phyloP scores from a whole-genome alignment of 129 eudicot genomes.

The Chrysanthemum seticuspe region DNA sequence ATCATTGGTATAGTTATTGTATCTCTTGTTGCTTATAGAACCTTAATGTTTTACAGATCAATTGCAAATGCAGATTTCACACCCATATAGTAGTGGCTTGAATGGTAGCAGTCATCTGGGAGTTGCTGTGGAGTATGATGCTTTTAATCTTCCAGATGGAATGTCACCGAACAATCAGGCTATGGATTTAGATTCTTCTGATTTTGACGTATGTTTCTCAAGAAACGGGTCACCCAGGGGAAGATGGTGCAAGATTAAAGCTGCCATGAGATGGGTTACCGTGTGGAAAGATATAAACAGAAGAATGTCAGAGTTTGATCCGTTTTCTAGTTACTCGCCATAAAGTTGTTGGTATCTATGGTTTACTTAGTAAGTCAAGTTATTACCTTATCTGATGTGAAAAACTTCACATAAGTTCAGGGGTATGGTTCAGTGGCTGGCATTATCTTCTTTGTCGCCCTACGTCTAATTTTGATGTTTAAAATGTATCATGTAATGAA shows the following conservation, averaged over 20 bases:
- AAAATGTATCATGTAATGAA: conserved; percentile 13
- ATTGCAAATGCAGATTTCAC: conserved; percentile 37
- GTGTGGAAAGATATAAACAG: conserved; percentile 22
- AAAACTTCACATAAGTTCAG: not conserved
- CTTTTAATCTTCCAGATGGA: conserved; percentile 25
- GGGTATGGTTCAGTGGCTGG: conserved; percentile 19
- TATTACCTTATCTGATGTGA: conserved; percentile 5
- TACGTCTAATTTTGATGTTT: conserved; percentile 6
- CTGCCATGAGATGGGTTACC: conserved; percentile 22
- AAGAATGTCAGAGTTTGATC: conserved; percentile 16
- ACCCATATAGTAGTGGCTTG: conserved; percentile 14
- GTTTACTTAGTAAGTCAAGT: not conserved
- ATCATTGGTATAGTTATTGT: not conserved
- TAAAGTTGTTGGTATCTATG: not conserved
- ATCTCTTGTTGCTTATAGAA: conserved; percentile 24
- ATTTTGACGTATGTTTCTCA: conserved; percentile 16
- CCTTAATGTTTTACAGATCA: conserved; percentile 31
- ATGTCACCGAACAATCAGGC: conserved; percentile 20
- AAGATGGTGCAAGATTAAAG: conserved; percentile 30
- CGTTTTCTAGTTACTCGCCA: not conserved
- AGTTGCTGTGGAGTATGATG: conserved; percentile 17
- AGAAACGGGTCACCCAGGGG: conserved; percentile 25
- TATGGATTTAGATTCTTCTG: conserved; percentile 17
- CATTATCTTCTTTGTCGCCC: conserved; percentile 17
- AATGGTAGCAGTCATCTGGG: conserved; percentile 14